Base-by-base conservation (phyloP, 257 asterid species). In the Apocynum venetum region DNA sequence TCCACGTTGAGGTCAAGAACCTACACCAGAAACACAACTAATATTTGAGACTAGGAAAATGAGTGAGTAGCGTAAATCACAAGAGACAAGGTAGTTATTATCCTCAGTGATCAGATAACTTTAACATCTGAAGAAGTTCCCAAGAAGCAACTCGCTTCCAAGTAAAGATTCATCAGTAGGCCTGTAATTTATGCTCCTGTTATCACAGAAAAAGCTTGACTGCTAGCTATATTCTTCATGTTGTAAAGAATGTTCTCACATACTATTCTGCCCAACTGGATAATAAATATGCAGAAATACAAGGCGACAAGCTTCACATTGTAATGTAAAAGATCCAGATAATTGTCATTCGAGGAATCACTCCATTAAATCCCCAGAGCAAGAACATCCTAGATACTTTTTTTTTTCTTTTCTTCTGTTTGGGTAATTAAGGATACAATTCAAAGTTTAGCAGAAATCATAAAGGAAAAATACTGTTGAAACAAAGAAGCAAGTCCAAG, bases 1-100 rank as follows among this genome's bases (percentile, higher is more conserved):
- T 86, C 89, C 82, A 86, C 89, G 43, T 86, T 82, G 56, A 86
- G 86, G 78, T 86, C 87, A 68, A 86, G 83, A 75, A 68, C 83
- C 89, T 86, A 80, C 43, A 73, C 25, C 67, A 72, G 38, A 49
- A 31, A 56, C 19, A 65, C 14, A 11, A 8, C 13, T 63, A 35
- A 35, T 63, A 63, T 63, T 1, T 25, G 11, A 38, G 5, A n/a
- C n/a, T n/a, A n/a, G n/a, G n/a, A n/a, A n/a, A n/a, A n/a, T n/a
- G n/a, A n/a, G n/a, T n/a, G n/a, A n/a, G n/a, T n/a, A n/a, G n/a
- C n/a, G n/a, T n/a, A n/a, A 38, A 66, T 56, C 31, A 40, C 12
- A 38, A 64, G 31, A 38, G 20, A 66, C 8, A 53, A 11, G 59
- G 59, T 0, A 53, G 59, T 53, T 3, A 49, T 7, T 7, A 11